phyloP scores from a whole-genome alignment of 345 rosid species.

The Gossypium turneri region DNA sequence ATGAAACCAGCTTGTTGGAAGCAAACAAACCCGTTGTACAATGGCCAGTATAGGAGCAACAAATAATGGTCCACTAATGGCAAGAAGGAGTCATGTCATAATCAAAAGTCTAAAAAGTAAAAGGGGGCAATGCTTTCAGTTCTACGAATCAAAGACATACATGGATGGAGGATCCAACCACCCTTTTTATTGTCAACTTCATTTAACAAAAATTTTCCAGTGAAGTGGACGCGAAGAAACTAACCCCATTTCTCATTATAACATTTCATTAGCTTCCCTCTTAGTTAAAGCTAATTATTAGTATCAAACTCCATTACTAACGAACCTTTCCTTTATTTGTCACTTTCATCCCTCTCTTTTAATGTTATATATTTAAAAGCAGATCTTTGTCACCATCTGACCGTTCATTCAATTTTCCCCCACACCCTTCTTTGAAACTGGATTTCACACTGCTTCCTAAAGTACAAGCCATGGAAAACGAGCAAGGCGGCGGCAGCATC shows the following conservation, averaged over 20 bases:
- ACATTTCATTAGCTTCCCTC: slow-evolving; percentile 12
- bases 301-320: slow-evolving; percentile 17
- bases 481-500: slow-evolving; percentile 12
- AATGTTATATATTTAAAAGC: not conserved
- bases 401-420: not conserved
- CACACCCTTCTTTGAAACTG: not conserved
- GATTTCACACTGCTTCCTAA: not conserved
- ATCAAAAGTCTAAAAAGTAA: not conserved
- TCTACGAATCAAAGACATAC: not conserved
- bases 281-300: slow-evolving; percentile 5
- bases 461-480: not conserved
- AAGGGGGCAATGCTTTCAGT: not conserved
- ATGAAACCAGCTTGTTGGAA: not conserved
- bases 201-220: slow-evolving; percentile 31
- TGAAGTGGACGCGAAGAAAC: slow-evolving; percentile 61
- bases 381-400: not conserved
- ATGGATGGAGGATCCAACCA: slow-evolving; percentile 15
- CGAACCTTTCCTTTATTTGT: slow-evolving; percentile 1
- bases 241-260: not conserved
- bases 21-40: not conserved
- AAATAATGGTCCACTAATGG: not conserved
- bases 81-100: slow-evolving; percentile 12
- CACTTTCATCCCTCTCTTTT: not conserved
- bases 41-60: not conserved
- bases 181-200: slow-evolving; percentile 15